Base-by-base conservation (phyloP, 257 asterid genomes). In the Phtheirospermum japonicum region DNA sequence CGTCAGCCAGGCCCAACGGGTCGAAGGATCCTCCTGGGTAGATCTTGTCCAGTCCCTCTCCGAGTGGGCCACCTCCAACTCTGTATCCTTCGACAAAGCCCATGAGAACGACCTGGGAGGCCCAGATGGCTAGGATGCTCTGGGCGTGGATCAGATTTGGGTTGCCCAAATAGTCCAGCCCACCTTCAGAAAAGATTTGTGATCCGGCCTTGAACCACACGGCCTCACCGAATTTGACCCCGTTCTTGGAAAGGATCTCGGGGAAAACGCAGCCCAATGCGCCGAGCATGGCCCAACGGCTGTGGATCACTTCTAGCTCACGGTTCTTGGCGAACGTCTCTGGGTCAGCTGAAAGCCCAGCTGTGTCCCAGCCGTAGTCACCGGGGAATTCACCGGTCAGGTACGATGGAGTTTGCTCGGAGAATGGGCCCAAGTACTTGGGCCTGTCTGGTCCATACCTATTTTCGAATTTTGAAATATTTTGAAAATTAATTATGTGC, bases 181-280 rank as follows among this genome's bases (percentile, higher is more conserved):
- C 97, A 7, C 97, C 97, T 66, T 87, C 95, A 0, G 96, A 82
- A 73, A 90, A 90, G 77, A 90, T 90, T 9, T 90, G 97, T 1
- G 97, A 43, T 9, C 97, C 96, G 10, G 96, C 97, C 75, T 90
- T 90, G 84, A 90, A 90, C 96, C 96, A 87, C 1, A 90, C 90
- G 0, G 95, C 93, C 63, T 90, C 96, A 0, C 96, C 97, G 20
- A 90, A 87, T 55, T 82, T 80, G 46, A 90, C 87, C 0, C 96
- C 95, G 16, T 90, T 88, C 76, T 69, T 80, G 2, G 95, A 11
- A 0, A 88, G 96, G 50, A 90, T n/a, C 49, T 90, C 98, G 0
- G 98, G 98, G 76, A 84, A 83, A 30, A 88, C 83, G 45, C 96
- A 87, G 14, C 97, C 97, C 72, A 90, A 57, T 4, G 98, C 94